Evolutionary conservation across 2,329 filamentous ascomycete species (phyloP).

Genomic region (Tolypocladium tundrense): DNA sequence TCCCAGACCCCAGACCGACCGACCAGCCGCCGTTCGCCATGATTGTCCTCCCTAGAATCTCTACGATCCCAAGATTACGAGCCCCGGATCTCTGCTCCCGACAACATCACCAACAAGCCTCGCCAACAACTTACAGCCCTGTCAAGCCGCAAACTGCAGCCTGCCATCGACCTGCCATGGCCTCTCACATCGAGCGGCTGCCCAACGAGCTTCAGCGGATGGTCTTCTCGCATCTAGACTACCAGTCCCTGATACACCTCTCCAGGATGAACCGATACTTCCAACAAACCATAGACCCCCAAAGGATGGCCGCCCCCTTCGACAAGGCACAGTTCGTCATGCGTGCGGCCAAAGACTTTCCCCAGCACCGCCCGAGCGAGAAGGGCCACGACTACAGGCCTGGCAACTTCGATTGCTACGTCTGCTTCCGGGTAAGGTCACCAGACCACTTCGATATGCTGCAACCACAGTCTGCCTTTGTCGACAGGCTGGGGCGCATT

Average conservation of each 20-base stretch:
- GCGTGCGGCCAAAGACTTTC: conserved; percentile 29
- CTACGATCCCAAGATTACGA: conserved; percentile 9
- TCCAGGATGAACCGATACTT: conserved; percentile 26
- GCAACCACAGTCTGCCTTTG: conserved; percentile 20
- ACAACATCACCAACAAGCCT: not conserved
- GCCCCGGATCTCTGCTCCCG: conserved; percentile 3
- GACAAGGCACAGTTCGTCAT: conserved; percentile 31
- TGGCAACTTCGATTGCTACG: conserved; percentile 31
- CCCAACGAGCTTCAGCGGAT: conserved; percentile 22
- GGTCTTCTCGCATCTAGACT: conserved; percentile 25
- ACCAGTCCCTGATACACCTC: conserved; percentile 28
- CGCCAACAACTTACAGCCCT: not conserved
- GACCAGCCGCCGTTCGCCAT: conserved; percentile 9
- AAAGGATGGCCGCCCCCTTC: conserved; percentile 19
- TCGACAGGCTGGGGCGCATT: conserved; percentile 19
- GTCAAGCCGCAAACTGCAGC: not conserved
- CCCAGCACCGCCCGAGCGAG: conserved; percentile 27
- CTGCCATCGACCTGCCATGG: conserved; percentile 4
- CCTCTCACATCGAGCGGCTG: conserved; percentile 21
- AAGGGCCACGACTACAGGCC: conserved; percentile 25
- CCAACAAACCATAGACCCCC: conserved; percentile 21
- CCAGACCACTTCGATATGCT: conserved; percentile 28
- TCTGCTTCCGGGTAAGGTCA: conserved; percentile 29
- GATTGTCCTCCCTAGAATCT: conserved; percentile 17
- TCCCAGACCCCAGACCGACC: not conserved